Evolutionary conservation across 1,139 yeast species (phyloP).

Genomic region (Protomyces lactucae-debilis): DNA sequence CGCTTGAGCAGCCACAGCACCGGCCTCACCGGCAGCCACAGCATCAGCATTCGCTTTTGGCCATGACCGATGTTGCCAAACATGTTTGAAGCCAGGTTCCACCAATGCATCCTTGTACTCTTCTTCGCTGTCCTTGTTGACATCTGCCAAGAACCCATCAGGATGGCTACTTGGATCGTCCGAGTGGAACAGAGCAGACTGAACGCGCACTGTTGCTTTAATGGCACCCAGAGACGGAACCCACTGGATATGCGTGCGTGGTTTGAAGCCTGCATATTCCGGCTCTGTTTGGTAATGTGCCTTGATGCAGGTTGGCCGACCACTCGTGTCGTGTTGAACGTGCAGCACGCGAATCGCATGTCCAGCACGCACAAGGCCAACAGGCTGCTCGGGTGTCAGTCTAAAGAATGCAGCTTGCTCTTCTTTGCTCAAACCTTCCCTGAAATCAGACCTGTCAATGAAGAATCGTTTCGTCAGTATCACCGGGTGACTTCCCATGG

Average conservation of each 20-base stretch:
- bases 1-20: slow-evolving; percentile 46
- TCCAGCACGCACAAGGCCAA: slow-evolving; percentile 93
- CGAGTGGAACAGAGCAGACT: slow-evolving; percentile 80
- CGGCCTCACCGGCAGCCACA: slow-evolving; percentile 53
- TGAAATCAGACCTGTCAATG: slow-evolving; percentile 82
- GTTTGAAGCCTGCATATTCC: slow-evolving; percentile 51
- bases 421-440: slow-evolving; percentile 55
- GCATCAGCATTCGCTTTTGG: slow-evolving; percentile 51
- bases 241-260: slow-evolving; percentile 97
- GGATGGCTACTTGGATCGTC: slow-evolving; percentile 90
- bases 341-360: slow-evolving; percentile 69
- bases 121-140: slow-evolving; percentile 73
- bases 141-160: slow-evolving; percentile 78
- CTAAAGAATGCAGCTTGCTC: slow-evolving; percentile 57
- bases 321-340: slow-evolving; percentile 57
- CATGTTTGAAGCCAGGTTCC: slow-evolving; percentile 71
- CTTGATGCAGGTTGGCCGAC: slow-evolving; percentile 63
- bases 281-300: slow-evolving; percentile 70
- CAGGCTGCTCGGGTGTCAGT: slow-evolving; percentile 78
- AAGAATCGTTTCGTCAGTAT: slow-evolving; percentile 72
- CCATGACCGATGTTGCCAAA: slow-evolving; percentile 67
- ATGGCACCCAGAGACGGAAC: slow-evolving; percentile 47
- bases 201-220: slow-evolving; percentile 67
- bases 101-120: slow-evolving; percentile 61
- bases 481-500: slow-evolving; percentile 69